These are phyloP conservation scores for Exophiala dermatitidis DNA, from an alignment of 2,329 filamentous ascomycete species.

Conservation along the genomic window DNA sequence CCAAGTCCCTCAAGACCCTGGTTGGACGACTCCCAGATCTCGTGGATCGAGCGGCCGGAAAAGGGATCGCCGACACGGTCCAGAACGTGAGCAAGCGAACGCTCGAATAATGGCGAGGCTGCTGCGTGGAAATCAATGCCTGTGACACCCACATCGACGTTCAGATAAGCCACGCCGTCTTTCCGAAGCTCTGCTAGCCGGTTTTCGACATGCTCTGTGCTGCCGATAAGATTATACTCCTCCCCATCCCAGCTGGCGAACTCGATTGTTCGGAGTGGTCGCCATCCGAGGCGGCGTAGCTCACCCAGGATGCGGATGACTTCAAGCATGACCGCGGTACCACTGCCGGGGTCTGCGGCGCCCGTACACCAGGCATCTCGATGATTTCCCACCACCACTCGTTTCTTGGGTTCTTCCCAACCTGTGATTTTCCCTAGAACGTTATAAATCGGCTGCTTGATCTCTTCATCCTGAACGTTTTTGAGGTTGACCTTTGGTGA, in stretches of 20 bases:
- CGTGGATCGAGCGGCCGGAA: constrained; percentile 53
- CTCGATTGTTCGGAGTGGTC: constrained; percentile 85
- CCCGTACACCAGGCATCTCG: constrained; percentile 90
- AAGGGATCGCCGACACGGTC: constrained; percentile 66
- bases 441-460: constrained; percentile 84
- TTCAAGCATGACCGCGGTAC: constrained; percentile 86
- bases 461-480: constrained; percentile 79
- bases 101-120: constrained; percentile 72
- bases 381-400: constrained; percentile 84
- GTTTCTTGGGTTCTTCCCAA: constrained; percentile 74
- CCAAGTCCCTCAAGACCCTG: constrained; percentile 61
- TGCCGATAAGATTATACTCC: constrained; percentile 89
- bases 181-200: constrained; percentile 64
- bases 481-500: constrained; percentile 73
- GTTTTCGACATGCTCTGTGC: constrained; percentile 89
- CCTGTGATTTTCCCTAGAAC: constrained; percentile 77
- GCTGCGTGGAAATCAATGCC: constrained; percentile 68
- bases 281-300: constrained; percentile 70
- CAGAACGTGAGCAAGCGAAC: constrained; percentile 64
- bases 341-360: constrained; percentile 75
- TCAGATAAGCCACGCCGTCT: constrained; percentile 79
- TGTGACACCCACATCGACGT: constrained; percentile 75
- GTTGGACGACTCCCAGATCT: constrained; percentile 65
- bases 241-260: constrained; percentile 95
- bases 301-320: constrained; percentile 77